A percentile compares a stretch with the other conserved stretches of the same genome.
These are phyloP conservation scores for Termitomyces sp. DNA, from an alignment of 768 basidiomycete genomes.

Conservation along the genomic window DNA sequence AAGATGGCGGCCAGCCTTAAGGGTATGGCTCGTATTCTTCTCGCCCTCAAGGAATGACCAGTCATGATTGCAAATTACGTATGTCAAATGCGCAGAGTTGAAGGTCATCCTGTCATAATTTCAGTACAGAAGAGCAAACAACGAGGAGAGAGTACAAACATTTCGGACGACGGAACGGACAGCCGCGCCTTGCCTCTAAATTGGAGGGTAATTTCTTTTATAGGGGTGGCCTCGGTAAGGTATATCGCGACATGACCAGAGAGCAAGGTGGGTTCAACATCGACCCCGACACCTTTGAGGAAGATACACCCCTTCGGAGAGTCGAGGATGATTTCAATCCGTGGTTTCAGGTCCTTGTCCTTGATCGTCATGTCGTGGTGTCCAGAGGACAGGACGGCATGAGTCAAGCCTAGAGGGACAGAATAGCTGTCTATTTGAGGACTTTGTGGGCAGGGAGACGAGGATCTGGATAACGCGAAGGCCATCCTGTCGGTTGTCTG, in stretches of 20 bases:
- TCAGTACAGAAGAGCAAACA: slow-evolving; percentile 1
- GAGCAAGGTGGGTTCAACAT: slow-evolving; percentile 77
- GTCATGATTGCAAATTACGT: slow-evolving; percentile 72
- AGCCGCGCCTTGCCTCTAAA: slow-evolving; percentile 80
- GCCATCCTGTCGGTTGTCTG: slow-evolving; percentile 12
- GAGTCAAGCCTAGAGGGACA: not conserved
- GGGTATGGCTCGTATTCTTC: slow-evolving; percentile 73
- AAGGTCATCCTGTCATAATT: slow-evolving; percentile 29
- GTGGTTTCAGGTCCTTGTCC: slow-evolving; percentile 40
- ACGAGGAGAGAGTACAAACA: slow-evolving; percentile 36
- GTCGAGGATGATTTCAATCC: slow-evolving; percentile 74
- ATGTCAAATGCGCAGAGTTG: slow-evolving; percentile 43
- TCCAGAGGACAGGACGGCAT: slow-evolving; percentile 5
- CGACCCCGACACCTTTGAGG: slow-evolving; percentile 74
- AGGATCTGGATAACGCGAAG: slow-evolving; percentile 17
- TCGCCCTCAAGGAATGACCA: slow-evolving; percentile 92
- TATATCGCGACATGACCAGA: slow-evolving; percentile 77
- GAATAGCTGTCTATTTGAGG: slow-evolving; percentile 11
- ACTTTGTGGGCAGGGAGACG: slow-evolving; percentile 7
- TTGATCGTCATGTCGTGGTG: slow-evolving; percentile 31
- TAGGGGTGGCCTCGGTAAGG: slow-evolving; percentile 75
- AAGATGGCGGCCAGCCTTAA: slow-evolving; percentile 91
- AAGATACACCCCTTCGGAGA: slow-evolving; percentile 47
- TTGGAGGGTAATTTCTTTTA: slow-evolving; percentile 79
- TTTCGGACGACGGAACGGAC: slow-evolving; percentile 49